Percentiles rank a stretch among this genome's conserved stretches.
Conservation (phyloP, 2,329 filamentous ascomycete genomes). For the Chrysoporthe austroafricana region DNA sequence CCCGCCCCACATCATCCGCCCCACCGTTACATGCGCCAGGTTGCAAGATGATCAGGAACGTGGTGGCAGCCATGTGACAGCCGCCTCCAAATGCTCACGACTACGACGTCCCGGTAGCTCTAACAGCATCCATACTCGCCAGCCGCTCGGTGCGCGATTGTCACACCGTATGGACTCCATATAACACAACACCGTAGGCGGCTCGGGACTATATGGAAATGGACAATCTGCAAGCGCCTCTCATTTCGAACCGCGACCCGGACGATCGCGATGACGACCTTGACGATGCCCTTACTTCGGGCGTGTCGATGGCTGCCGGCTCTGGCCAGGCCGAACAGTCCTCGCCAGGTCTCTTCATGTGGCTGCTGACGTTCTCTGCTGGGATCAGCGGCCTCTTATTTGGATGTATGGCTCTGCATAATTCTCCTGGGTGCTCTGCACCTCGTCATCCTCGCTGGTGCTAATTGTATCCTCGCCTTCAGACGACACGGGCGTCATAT, state of each 20-base stretch:
- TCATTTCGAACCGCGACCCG: conserved; percentile 40
- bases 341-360: conserved; percentile 57
- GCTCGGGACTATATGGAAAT: conserved; percentile 11
- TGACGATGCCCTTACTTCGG: conserved; percentile 34
- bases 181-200: background rate
- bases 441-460: background rate
- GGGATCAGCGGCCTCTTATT: conserved; percentile 71
- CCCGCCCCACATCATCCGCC: background rate
- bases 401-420: conserved; percentile 54
- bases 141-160: background rate
- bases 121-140: background rate
- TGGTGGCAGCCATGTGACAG: background rate
- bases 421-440: background rate
- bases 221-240: conserved; percentile 38
- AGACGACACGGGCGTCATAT: conserved; percentile 73
- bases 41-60: conserved; percentile 1
- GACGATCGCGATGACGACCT: conserved; percentile 32
- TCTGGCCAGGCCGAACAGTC: conserved; percentile 19
- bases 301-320: conserved; percentile 27
- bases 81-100: background rate
- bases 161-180: background rate
- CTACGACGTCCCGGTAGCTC: background rate
- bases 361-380: conserved; percentile 65
- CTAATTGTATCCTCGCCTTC: conserved; percentile 24
- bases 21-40: background rate